Evolutionary conservation across 805 yeast genomes (phyloP).

Genomic region (Kodamaea hsintzibuensis): DNA sequence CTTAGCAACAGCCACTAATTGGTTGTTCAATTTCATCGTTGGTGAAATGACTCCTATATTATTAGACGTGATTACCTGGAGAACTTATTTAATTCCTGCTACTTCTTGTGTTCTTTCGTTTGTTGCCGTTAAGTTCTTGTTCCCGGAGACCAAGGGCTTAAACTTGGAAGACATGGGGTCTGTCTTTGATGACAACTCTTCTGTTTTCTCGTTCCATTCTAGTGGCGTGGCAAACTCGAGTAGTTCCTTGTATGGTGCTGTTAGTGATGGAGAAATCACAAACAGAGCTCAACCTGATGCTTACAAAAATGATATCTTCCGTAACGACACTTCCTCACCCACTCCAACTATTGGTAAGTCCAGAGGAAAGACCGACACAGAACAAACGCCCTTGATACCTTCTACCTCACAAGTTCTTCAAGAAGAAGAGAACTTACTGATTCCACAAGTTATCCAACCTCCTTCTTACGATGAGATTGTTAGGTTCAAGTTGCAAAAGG

Average conservation of each 20-base stretch:
- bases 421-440: conserved; percentile 31
- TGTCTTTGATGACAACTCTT: conserved; percentile 66
- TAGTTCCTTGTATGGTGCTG: conserved; percentile 9
- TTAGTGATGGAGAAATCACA: conserved; percentile 4
- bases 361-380: conserved; percentile 2
- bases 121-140: conserved; percentile 65
- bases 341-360: background rate
- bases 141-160: conserved; percentile 91
- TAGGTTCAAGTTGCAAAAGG: conserved; percentile 19
- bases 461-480: conserved; percentile 31
- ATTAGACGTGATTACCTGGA: conserved; percentile 75
- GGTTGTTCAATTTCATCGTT: conserved; percentile 90
- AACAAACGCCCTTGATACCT: background rate
- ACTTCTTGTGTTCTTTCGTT: conserved; percentile 73
- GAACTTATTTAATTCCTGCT: conserved; percentile 80
- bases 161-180: conserved; percentile 90
- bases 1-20: conserved; percentile 85
- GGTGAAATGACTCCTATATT: conserved; percentile 90
- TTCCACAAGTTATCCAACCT: conserved; percentile 37
- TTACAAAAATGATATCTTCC: conserved; percentile 7
- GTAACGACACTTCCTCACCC: conserved; percentile 4
- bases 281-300: conserved; percentile 5
- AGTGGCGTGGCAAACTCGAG: conserved; percentile 17
- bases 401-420: conserved; percentile 7
- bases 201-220: conserved; percentile 45